A percentile compares a stretch with the other conserved stretches of the same genome.
Evolutionary conservation across 2,329 filamentous ascomycete species (phyloP).

Genomic region (Didymella sp.): DNA sequence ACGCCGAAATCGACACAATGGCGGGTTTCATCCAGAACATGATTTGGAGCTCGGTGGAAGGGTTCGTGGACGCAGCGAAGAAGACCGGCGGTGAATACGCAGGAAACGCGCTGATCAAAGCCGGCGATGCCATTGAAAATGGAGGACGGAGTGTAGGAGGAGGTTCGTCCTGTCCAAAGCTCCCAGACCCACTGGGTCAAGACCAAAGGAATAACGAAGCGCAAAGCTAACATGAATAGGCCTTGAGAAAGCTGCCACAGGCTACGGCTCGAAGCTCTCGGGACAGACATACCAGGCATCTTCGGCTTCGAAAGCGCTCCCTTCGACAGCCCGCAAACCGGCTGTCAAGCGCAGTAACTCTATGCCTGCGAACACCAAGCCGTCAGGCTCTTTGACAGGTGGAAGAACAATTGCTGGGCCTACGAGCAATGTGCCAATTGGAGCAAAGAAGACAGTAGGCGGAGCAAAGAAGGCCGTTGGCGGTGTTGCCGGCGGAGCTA

Average conservation of each 20-base stretch:
- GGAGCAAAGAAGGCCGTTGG: slow-evolving; percentile 34
- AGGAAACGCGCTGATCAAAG: slow-evolving; percentile 48
- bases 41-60: slow-evolving; percentile 48
- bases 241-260: slow-evolving; percentile 42
- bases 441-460: slow-evolving; percentile 39
- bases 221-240: slow-evolving; percentile 21
- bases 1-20: slow-evolving; percentile 22
- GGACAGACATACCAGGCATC: slow-evolving; percentile 40
- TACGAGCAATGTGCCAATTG: slow-evolving; percentile 30
- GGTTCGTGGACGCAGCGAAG: slow-evolving; percentile 48
- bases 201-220: too few species aligned
- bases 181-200: too few species aligned
- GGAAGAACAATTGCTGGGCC: slow-evolving; percentile 16
- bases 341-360: slow-evolving; percentile 44
- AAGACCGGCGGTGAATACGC: slow-evolving; percentile 48
- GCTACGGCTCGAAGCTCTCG: slow-evolving; percentile 39
- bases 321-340: slow-evolving; percentile 41
- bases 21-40: slow-evolving; percentile 48
- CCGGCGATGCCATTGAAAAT: slow-evolving; percentile 48
- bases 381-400: slow-evolving; percentile 19
- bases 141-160: slow-evolving; percentile 42
- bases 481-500: slow-evolving; percentile 19
- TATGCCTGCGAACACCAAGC: slow-evolving; percentile 36
- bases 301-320: slow-evolving; percentile 37
- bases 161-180: slow-evolving; percentile 26